A percentile compares a stretch with the other conserved stretches of the same genome.
Evolutionary conservation across 1,139 yeast genomes (phyloP).

Genomic region (Geotrichum fermentans): DNA sequence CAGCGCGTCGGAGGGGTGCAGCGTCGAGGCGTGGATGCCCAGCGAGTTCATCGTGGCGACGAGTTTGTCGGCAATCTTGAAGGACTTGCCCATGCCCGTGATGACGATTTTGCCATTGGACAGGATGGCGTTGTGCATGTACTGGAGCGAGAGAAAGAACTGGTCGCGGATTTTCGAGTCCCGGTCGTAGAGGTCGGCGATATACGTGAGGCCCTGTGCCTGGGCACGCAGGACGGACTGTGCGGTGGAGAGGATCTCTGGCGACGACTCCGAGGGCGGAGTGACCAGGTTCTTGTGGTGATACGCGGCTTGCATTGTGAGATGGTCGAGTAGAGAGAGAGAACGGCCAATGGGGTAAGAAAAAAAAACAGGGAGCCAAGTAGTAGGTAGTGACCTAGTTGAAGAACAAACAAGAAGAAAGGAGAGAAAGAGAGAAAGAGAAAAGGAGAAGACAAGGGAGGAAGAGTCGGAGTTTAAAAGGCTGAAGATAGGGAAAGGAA

Average conservation of each 20-base stretch:
- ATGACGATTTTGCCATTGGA: slow-evolving; percentile 64
- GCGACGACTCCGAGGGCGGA: slow-evolving; percentile 32
- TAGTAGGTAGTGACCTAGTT: too few species aligned
- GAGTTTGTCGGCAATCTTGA: slow-evolving; percentile 69
- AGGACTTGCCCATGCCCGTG: slow-evolving; percentile 82
- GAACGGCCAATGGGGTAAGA: too few species aligned
- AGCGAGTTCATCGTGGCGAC: slow-evolving; percentile 80
- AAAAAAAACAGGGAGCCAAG: too few species aligned
- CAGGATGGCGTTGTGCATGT: slow-evolving; percentile 48
- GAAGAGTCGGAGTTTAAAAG: too few species aligned
- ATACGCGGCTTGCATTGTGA: background rate
- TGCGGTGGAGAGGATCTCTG: slow-evolving; percentile 32
- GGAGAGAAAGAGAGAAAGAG: too few species aligned
- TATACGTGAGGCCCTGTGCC: slow-evolving; percentile 43
- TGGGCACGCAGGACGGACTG: slow-evolving; percentile 44
- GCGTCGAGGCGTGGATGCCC: slow-evolving; percentile 58
- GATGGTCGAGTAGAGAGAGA: background rate
- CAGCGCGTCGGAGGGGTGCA: slow-evolving; percentile 84
- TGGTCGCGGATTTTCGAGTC: slow-evolving; percentile 48
- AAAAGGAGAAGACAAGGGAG: too few species aligned
- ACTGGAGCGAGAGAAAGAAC: slow-evolving; percentile 47
- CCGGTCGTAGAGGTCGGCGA: slow-evolving; percentile 41
- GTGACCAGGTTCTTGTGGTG: slow-evolving; percentile 17
- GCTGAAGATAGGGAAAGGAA: too few species aligned
- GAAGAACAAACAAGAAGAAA: too few species aligned